Evolutionary conservation across 1,284 basidiomycete species (phyloP), one percentile per base, ranked within the genome.

Genomic region (Agroathelia rolfsii): DNA sequence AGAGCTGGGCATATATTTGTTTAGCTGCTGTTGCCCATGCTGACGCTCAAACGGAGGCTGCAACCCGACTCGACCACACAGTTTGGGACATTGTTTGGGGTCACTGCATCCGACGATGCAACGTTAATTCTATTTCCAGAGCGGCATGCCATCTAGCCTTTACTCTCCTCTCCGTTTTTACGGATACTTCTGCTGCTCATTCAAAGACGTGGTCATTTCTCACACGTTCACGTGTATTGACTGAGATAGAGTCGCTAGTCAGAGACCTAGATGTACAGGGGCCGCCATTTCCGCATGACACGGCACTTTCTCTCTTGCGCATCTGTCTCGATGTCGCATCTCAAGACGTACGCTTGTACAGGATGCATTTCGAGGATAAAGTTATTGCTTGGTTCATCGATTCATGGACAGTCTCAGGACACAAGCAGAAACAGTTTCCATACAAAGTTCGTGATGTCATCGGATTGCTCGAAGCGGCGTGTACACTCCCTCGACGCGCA

Each of bases 251-350:
- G 48, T 60, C 64, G 0, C 59, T 95, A 29, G 66, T 78, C 2
- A 78, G 76, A 41, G 83, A 89, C 43, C 61, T 96, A 35, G 80
- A 88, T 44, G 69, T 93, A 10, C 89, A 94, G 54, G 89, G 89
- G 0, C 90, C 92, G 2, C 60, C 76, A 2, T 77, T 72, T 42
- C 84, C 88, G 0, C 81, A 71, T 45, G 93, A 97, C 47, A 76
- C 90, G 1, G 83, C 92, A 15, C 93, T 89, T 59, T 59, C 65
- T 30, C 84, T 96, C 50, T 62, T 96, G 27, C 58, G 69, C 10
- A 60, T 69, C 14, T 78, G 74, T 36, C 60, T 94, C 19, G 64
- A 61, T 14, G 57, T 82, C 11, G 76, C 85, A 0, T 76, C 71
- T 36, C 75, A 80, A 43, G 88, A 95, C 47, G 77, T 82, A 27